phyloP scores from a whole-genome alignment of 2,329 filamentous ascomycete species.

The Tolypocladium tropicale region DNA sequence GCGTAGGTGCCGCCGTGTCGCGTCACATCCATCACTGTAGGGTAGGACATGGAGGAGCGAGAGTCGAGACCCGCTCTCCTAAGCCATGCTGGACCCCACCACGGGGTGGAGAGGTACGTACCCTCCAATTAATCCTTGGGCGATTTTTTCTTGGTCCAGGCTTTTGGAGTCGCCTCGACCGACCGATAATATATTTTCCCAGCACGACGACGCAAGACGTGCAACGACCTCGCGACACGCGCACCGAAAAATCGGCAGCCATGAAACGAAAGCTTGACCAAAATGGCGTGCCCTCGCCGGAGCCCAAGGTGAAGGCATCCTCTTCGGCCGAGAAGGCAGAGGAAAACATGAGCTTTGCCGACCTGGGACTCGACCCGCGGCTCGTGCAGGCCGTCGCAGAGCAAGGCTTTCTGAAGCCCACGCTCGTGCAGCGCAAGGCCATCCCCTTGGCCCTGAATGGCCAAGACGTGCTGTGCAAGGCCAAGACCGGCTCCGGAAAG shows the following conservation, averaged over 20 bases:
- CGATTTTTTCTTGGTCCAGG: background rate
- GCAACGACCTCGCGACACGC: background rate
- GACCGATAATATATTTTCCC: background rate
- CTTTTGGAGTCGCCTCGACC: background rate
- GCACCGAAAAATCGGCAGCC: background rate
- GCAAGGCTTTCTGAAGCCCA: constrained; percentile 76
- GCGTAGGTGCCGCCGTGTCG: no score
- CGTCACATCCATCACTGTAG: background rate
- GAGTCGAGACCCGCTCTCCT: background rate
- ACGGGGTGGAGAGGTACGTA: background rate
- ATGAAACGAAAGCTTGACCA: constrained; percentile 56
- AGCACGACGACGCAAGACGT: background rate
- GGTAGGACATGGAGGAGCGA: background rate
- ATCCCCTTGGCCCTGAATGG: constrained; percentile 84
- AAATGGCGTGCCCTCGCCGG: constrained; percentile 36
- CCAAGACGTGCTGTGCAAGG: constrained; percentile 81
- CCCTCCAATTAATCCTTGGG: background rate
- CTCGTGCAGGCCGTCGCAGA: constrained; percentile 77
- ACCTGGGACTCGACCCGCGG: constrained; percentile 72
- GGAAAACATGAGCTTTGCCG: constrained; percentile 52
- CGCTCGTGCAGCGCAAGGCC: constrained; percentile 76
- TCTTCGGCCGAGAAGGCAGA: constrained; percentile 21
- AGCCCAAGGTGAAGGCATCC: constrained; percentile 9
- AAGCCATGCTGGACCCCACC: background rate
- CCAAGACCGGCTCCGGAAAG: constrained; percentile 93